A percentile compares a stretch with the other conserved stretches of the same genome.
phyloP scores from a whole-genome alignment of 352 stramenopile genomes.

The Phytophthora agathidicida region DNA sequence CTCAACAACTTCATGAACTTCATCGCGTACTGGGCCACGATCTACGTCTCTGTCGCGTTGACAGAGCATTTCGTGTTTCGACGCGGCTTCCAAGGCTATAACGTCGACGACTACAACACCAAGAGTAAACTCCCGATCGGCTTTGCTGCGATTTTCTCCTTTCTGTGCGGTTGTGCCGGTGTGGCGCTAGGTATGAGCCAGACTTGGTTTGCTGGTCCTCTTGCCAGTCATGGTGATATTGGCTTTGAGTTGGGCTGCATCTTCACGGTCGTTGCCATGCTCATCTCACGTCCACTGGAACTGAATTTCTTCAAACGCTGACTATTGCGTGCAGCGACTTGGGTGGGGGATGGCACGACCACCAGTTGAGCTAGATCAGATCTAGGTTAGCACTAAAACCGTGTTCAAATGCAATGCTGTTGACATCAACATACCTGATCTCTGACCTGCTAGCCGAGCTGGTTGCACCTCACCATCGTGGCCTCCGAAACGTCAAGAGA shows the following conservation, averaged over 20 bases:
- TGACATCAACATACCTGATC: no score
- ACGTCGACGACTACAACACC: constrained; percentile 44
- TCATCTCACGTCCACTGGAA: constrained; percentile 40
- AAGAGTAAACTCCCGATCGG: constrained; percentile 38
- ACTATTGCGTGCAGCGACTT: not conserved
- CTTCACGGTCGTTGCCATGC: constrained; percentile 34
- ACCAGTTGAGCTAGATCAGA: constrained; percentile 15
- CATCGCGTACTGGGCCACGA: constrained; percentile 47
- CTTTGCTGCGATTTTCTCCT: constrained; percentile 44
- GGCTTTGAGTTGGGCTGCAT: constrained; percentile 41
- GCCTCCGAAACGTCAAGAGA: no score
- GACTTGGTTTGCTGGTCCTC: constrained; percentile 40
- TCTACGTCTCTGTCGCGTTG: constrained; percentile 38
- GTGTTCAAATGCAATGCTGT: constrained; percentile 19
- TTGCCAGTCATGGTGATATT: constrained; percentile 39
- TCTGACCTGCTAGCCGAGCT: no score
- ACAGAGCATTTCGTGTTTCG: constrained; percentile 47
- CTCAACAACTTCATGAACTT: constrained; percentile 63
- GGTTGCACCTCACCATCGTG: no score
- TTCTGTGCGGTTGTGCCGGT: constrained; percentile 30
- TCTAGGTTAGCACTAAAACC: constrained; percentile 23
- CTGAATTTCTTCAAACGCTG: constrained; percentile 36
- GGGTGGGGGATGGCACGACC: constrained; percentile 21
- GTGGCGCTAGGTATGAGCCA: constrained; percentile 48
- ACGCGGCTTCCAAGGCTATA: constrained; percentile 40